Evolutionary conservation across 441 rosid species (phyloP), one percentile per base, ranked within the genome.

Genomic region (Brassica balearica): DNA sequence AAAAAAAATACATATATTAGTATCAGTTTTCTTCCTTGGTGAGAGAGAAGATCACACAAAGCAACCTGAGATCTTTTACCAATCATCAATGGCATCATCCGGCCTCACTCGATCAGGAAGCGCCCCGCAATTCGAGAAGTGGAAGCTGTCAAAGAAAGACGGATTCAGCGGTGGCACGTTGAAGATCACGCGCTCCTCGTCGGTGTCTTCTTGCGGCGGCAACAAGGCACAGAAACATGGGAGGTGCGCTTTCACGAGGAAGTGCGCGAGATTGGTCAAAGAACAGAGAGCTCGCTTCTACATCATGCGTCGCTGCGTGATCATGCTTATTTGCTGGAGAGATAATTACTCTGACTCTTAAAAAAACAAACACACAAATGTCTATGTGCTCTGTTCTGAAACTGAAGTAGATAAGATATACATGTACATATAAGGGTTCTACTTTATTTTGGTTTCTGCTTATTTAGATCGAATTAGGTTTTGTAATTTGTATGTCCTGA

Each of bases 261-360:
- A 89, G 82, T 95, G 98, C 34, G 94, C 92, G 0, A 88, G 86
- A 38, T 76, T 95, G 72, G 92, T 90, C 14, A 88, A 88, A 67
- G 98, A 95, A 76, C 98, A 93, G 36, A 86, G 98, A 75, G 97
- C 99, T 19, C 85, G 92, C 38, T 95, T 95, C 82, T 95, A 95
- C 72, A 95, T 95, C 85, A 78, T 95, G 91, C 83, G 97, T 80
- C 89, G 97, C 5, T 95, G 99, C 68, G 89, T 95, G 0, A 81
- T 85, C 67, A 95, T 95, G 93, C 93, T 95, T 53, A 87, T 95
- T 34, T 93, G 99, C 85, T 95, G 98, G 99, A 89, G 90, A 56
- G 62, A 95, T 48, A 80, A 74, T 22, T 90, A 87, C 51, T 80
- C 86, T 4, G 95, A 94, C 74, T 86, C 97, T 77, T 92, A 6